phyloP scores from a whole-genome alignment of 768 basidiomycete species.

The Royoungia palumana region DNA sequence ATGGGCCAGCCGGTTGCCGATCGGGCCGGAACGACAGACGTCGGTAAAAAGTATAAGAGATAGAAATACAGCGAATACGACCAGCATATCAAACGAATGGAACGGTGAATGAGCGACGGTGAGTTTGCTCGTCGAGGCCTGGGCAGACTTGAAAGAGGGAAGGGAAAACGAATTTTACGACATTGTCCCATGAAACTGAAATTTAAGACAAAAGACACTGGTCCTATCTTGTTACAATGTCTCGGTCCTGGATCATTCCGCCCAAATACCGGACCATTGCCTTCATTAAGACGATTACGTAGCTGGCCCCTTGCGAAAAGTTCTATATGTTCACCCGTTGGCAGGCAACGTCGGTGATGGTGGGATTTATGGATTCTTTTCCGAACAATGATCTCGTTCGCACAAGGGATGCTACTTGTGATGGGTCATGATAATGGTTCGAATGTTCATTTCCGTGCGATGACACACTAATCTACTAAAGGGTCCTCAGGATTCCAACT shows the following conservation, averaged over 20 bases:
- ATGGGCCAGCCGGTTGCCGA: slow-evolving; percentile 5
- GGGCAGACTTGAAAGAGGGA: neutral
- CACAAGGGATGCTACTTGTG: too few relatives aligned
- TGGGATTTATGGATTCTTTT: too few relatives aligned
- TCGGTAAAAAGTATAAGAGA: slow-evolving; percentile 7
- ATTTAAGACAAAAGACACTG: too few relatives aligned
- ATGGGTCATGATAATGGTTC: neutral
- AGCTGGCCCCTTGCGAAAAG: too few relatives aligned
- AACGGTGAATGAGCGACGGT: slow-evolving; percentile 9
- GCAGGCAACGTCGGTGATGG: too few relatives aligned
- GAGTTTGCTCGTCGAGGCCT: slow-evolving; percentile 15
- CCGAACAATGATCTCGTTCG: too few relatives aligned
- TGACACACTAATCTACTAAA: slow-evolving; percentile 4
- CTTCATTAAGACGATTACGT: too few relatives aligned
- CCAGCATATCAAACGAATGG: slow-evolving; percentile 19
- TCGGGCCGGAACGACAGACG: slow-evolving; percentile 13
- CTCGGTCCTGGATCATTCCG: too few relatives aligned
- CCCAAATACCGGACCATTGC: too few relatives aligned
- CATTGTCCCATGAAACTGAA: too few relatives aligned
- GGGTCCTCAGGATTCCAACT: slow-evolving; percentile 8
- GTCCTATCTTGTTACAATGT: too few relatives aligned
- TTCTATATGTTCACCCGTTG: too few relatives aligned
- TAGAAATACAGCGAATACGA: slow-evolving; percentile 9
- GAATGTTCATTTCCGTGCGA: neutral
- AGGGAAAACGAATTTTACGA: neutral